These are phyloP conservation scores for Pseudozyma hubeiensis DNA, from an alignment of 1,284 basidiomycete genomes.

Conservation along the genomic window DNA sequence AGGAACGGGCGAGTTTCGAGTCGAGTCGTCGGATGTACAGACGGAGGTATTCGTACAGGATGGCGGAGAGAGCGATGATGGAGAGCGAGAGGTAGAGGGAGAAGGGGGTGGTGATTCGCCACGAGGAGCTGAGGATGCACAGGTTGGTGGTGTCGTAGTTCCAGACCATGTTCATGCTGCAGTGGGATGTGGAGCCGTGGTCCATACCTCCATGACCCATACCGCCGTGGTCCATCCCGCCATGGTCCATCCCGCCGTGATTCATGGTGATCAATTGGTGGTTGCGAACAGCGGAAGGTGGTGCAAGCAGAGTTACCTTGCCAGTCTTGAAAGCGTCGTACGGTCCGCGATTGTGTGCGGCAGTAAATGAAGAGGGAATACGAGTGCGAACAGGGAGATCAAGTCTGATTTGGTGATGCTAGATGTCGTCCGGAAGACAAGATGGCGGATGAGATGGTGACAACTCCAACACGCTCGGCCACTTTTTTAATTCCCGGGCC, in stretches of 20 bases:
- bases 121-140: slow-evolving; percentile 36
- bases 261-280: neutral
- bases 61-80: slow-evolving; percentile 16
- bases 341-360: neutral
- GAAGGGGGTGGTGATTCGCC: slow-evolving; percentile 31
- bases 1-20: neutral
- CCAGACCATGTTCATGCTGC: slow-evolving; percentile 50
- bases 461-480: no score
- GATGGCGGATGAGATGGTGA: no score
- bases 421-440: no score
- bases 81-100: slow-evolving; percentile 28
- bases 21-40: slow-evolving; percentile 33
- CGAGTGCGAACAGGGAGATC: no score
- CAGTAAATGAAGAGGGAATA: no score
- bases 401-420: no score
- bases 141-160: slow-evolving; percentile 37
- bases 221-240: slow-evolving; percentile 4
- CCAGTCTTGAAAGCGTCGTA: neutral
- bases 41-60: slow-evolving; percentile 34
- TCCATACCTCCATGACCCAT: slow-evolving; percentile 18
- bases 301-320: no score
- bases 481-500: no score
- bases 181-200: slow-evolving; percentile 17
- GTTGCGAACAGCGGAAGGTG: no score
- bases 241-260: slow-evolving; percentile 9